Percentiles rank a stretch among this genome's conserved stretches.
These are phyloP conservation scores for Cubamyces lactineus DNA, from an alignment of 768 basidiomycete genomes.

Conservation along the genomic window DNA sequence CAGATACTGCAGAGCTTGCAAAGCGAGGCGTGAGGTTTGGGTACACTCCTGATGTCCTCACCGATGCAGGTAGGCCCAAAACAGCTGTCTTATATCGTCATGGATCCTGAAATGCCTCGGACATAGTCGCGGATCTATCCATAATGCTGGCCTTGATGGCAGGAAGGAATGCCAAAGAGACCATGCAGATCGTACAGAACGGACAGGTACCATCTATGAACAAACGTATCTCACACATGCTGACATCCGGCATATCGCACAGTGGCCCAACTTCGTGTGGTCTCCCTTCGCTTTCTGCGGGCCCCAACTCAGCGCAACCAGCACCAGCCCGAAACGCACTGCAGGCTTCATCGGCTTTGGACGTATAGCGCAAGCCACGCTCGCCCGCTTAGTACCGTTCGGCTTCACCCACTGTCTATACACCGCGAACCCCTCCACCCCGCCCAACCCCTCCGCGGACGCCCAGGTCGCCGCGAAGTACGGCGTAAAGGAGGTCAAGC, in stretches of 20 bases:
- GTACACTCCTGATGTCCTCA: slow-evolving; percentile 93
- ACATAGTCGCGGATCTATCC: slow-evolving; percentile 84
- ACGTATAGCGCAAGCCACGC: slow-evolving; percentile 85
- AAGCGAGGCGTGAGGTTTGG: slow-evolving; percentile 73
- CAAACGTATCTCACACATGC: neutral
- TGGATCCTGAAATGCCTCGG: neutral
- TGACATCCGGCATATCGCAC: neutral
- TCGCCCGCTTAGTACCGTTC: slow-evolving; percentile 80
- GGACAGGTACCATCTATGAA: slow-evolving; percentile 57
- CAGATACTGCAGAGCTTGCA: slow-evolving; percentile 63
- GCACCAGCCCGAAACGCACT: slow-evolving; percentile 57
- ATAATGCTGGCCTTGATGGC: slow-evolving; percentile 96
- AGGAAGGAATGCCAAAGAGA: slow-evolving; percentile 72
- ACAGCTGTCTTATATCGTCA: neutral
- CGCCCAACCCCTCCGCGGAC: slow-evolving; percentile 45
- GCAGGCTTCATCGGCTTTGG: slow-evolving; percentile 95
- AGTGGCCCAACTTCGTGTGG: slow-evolving; percentile 87
- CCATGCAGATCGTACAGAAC: slow-evolving; percentile 63
- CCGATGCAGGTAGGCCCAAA: slow-evolving; percentile 72
- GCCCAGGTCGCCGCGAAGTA: slow-evolving; percentile 35
- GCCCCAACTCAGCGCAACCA: slow-evolving; percentile 67
- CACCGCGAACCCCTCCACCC: slow-evolving; percentile 56
- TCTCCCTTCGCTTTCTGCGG: slow-evolving; percentile 86
- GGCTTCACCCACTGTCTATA: slow-evolving; percentile 79
- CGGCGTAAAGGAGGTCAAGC: slow-evolving; percentile 45